Percentiles rank a stretch among this genome's conserved stretches.
Conservation (phyloP, 495 filamentous ascomycete species). For the Podospora australis region DNA sequence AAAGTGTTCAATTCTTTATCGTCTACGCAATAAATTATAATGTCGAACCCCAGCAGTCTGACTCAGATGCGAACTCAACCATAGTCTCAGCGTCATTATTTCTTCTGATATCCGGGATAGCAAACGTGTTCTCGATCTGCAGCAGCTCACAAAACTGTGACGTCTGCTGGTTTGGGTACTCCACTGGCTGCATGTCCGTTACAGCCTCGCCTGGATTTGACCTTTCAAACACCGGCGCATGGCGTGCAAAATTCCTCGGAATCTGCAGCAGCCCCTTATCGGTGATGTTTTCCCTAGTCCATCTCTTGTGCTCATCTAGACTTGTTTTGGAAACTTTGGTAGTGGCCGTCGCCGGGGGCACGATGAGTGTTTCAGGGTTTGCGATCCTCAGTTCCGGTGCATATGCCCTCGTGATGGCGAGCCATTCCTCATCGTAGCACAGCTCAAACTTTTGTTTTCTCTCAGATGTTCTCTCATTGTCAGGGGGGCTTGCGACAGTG, state of each 20-base stretch:
- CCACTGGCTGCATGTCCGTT: too few relatives aligned
- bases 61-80: too few relatives aligned
- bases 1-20: too few relatives aligned
- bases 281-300: slow-evolving; percentile 72
- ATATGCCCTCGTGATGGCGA: slow-evolving; percentile 82
- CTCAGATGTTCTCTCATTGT: slow-evolving; percentile 14
- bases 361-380: slow-evolving; percentile 39
- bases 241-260: slow-evolving; percentile 68
- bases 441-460: slow-evolving; percentile 36
- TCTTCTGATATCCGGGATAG: too few relatives aligned
- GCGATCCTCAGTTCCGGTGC: slow-evolving; percentile 54
- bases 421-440: slow-evolving; percentile 88
- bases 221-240: slow-evolving; percentile 53
- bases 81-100: too few relatives aligned
- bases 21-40: too few relatives aligned
- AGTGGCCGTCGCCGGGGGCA: slow-evolving; percentile 55
- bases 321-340: slow-evolving; percentile 51
- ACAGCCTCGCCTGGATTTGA: too few relatives aligned
- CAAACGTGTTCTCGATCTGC: slow-evolving; percentile 71
- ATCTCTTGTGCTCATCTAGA: slow-evolving; percentile 59
- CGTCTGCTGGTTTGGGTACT: slow-evolving; percentile 83
- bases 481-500: slow-evolving; percentile 3
- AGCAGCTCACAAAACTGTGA: slow-evolving; percentile 67
- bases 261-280: slow-evolving; percentile 52
- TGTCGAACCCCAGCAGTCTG: too few relatives aligned